Base-by-base conservation (phyloP, 2,329 filamentous ascomycete species). In the Paramyrothecium sp. region DNA sequence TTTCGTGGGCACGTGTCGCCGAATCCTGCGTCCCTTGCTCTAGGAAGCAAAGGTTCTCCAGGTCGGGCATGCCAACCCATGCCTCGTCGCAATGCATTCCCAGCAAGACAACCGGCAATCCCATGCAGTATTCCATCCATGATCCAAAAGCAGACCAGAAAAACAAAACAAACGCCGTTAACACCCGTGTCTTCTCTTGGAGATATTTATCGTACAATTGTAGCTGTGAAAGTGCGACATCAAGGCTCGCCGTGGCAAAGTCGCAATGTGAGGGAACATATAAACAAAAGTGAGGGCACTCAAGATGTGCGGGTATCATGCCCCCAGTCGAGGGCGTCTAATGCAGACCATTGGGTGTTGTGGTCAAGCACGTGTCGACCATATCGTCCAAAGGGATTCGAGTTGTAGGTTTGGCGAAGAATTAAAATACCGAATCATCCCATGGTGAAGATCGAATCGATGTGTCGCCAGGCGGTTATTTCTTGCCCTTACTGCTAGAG, bases 401-500 rank as follows among this genome's bases (percentile, higher is more conserved):
- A n/a, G 17, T 11, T 41, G 34, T 46, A 21, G 41, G 20, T 46
- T 21, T 21, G 41, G 22, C 21, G 34, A 44, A 13, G 10, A 13
- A 33, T 21, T 30, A 13, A 11, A 51, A 17, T 2, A 16, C 12
- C 46, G 56, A 57, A 19, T 33, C 44, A 48, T 30, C 11, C 23
- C 3, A 19, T 7, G 41, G n/a, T n/a, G 53, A 3, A 20, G 23
- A 12, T n/a, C 33, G 53, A 17, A 30, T 30, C 21, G 41, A 30
- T 19, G 19, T 17, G 19, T 20, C 19, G 17, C 19, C 41, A 46
- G 7, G 49, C 2, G 13, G 33, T 80, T 69, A 86, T 70, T 86
- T 87, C 67, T 84, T 83, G 55, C 73, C 75, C 33, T 81, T 77
- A 60, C 73, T 77, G 55, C 77, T 75, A 2, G 82, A 78, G 2